Evolutionary conservation across 1,139 yeast species (phyloP).

Genomic region (Blastobotrys serpentis): DNA sequence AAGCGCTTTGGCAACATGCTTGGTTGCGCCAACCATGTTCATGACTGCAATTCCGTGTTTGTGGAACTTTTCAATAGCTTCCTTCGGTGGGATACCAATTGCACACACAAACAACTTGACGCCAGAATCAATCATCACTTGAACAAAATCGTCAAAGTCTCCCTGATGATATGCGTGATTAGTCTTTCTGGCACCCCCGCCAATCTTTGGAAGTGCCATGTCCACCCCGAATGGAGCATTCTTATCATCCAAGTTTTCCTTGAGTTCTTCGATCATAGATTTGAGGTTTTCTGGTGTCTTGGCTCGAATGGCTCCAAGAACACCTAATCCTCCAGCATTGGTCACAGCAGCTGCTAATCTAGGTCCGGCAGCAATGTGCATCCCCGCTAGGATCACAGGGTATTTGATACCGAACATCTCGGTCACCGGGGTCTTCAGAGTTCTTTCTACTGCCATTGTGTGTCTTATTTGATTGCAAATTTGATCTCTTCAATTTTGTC

Average conservation of each 20-base stretch:
- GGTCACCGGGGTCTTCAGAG: conserved; percentile 30
- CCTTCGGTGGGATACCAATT: conserved; percentile 44
- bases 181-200: conserved; percentile 33
- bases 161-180: conserved; percentile 33
- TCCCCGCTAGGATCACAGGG: conserved; percentile 34
- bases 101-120: conserved; percentile 36
- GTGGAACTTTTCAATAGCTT: conserved; percentile 41
- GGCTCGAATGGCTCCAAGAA: conserved; percentile 31
- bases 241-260: conserved; percentile 23
- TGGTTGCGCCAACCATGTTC: conserved; percentile 45
- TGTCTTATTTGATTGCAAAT: not conserved
- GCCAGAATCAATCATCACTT: conserved; percentile 28
- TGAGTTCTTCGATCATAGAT: conserved; percentile 29
- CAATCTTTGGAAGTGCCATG: conserved; percentile 32
- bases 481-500: too few species aligned
- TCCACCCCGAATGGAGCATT: conserved; percentile 32
- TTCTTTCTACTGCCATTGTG: conserved; percentile 13
- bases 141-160: conserved; percentile 26
- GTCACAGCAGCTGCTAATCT: conserved; percentile 34
- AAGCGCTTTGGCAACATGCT: conserved; percentile 43
- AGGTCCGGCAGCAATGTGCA: conserved; percentile 33
- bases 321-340: conserved; percentile 35
- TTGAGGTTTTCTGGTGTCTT: conserved; percentile 30
- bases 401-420: conserved; percentile 31
- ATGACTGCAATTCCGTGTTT: conserved; percentile 45